Percentiles rank a stretch among this genome's conserved stretches.
Evolutionary conservation across 306 rosid genomes (phyloP).

Genomic region (Quercus engelmannii): DNA sequence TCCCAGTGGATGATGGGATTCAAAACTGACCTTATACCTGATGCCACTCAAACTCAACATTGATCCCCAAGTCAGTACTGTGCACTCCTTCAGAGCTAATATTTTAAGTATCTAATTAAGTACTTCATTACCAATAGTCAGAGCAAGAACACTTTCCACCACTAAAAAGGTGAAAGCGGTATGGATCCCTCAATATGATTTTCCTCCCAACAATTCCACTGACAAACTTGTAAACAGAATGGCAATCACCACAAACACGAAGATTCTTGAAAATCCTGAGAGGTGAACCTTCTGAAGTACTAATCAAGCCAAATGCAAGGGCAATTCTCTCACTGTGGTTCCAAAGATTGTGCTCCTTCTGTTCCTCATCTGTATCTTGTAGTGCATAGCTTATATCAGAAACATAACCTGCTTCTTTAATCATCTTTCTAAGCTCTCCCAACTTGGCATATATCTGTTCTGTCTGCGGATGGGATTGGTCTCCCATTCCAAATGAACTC

Average conservation of each 20-base stretch:
- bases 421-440: slow-evolving; percentile 63
- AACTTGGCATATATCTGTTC: slow-evolving; percentile 54
- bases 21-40: too few species aligned
- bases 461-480: slow-evolving; percentile 52
- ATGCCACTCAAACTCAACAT: background rate
- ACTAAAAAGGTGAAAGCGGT: slow-evolving; percentile 81
- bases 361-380: slow-evolving; percentile 91
- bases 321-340: slow-evolving; percentile 93
- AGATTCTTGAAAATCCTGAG: slow-evolving; percentile 82
- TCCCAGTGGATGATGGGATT: background rate
- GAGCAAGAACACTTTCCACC: slow-evolving; percentile 82
- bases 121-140: slow-evolving; percentile 67
- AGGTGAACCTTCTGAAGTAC: slow-evolving; percentile 54
- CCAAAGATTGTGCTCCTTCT: slow-evolving; percentile 92
- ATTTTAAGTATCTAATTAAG: background rate
- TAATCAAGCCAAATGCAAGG: slow-evolving; percentile 78
- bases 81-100: background rate
- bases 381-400: slow-evolving; percentile 78
- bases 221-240: slow-evolving; percentile 75
- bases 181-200: slow-evolving; percentile 76
- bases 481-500: slow-evolving; percentile 78
- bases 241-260: slow-evolving; percentile 94
- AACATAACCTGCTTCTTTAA: slow-evolving; percentile 72
- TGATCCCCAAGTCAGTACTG: background rate
- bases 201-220: slow-evolving; percentile 57